Evolutionary conservation across 768 basidiomycete species (phyloP).

Genomic region (Kwoniella heveanensis): DNA sequence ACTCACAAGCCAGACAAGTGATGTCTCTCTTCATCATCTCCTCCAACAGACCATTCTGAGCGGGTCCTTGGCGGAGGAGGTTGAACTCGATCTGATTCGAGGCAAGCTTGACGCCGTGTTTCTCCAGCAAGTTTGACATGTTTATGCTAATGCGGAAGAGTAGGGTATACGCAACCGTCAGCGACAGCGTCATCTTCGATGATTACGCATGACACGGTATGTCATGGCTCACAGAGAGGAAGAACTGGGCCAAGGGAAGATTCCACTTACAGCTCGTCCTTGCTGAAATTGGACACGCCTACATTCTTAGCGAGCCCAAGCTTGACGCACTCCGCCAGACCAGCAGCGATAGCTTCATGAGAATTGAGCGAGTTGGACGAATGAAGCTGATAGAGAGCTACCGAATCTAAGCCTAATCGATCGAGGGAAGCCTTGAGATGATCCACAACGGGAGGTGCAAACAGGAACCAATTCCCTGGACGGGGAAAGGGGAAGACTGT

Average conservation of each 20-base stretch:
- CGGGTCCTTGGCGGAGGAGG: constrained; percentile 48
- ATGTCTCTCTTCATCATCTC: constrained; percentile 53
- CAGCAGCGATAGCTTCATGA: constrained; percentile 40
- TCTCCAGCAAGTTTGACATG: constrained; percentile 42
- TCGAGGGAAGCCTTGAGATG: constrained; percentile 44
- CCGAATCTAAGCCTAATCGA: constrained; percentile 31
- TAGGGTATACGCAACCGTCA: too few relatives aligned
- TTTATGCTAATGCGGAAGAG: too few relatives aligned
- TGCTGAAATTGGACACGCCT: constrained; percentile 52
- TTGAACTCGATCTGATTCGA: constrained; percentile 56
- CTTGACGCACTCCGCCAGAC: constrained; percentile 50
- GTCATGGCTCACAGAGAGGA: too few relatives aligned
- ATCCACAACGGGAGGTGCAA: constrained; percentile 49
- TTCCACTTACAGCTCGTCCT: constrained; percentile 50
- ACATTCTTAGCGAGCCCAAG: constrained; percentile 50
- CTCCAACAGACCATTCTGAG: constrained; percentile 49
- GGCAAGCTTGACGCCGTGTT: constrained; percentile 48
- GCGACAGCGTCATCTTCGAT: too few relatives aligned
- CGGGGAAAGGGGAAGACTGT: constrained; percentile 13
- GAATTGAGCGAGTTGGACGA: constrained; percentile 42
- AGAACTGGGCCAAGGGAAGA: too few relatives aligned
- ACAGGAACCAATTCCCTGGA: constrained; percentile 19
- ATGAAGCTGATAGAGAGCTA: constrained; percentile 38
- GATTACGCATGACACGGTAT: background rate
- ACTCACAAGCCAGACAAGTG: constrained; percentile 52